A percentile compares a stretch with the other conserved stretches of the same genome.
phyloP scores from a whole-genome alignment of 2,329 filamentous ascomycete genomes.

The Elsinoe arachidis region DNA sequence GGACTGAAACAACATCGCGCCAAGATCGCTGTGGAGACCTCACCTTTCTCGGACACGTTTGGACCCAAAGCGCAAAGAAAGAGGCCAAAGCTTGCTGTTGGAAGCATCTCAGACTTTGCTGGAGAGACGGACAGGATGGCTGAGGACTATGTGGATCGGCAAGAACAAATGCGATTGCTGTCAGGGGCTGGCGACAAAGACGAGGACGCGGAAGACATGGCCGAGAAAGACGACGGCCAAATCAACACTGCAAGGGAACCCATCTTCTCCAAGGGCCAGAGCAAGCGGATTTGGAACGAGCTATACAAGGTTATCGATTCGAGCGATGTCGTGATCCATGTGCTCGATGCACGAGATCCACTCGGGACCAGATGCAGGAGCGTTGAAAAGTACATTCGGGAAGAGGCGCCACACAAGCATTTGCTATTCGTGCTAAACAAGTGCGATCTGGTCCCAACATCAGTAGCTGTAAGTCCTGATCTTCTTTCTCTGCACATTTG shows the following conservation, averaged over 20 bases:
- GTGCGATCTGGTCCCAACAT: slow-evolving; percentile 84
- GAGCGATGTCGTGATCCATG: slow-evolving; percentile 91
- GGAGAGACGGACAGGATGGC: slow-evolving; percentile 72
- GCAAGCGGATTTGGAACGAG: slow-evolving; percentile 95
- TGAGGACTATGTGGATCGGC: slow-evolving; percentile 68
- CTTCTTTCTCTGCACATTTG: slow-evolving; percentile 16
- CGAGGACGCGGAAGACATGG: slow-evolving; percentile 23
- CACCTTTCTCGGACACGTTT: slow-evolving; percentile 81
- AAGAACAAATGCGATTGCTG: slow-evolving; percentile 69
- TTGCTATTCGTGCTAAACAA: slow-evolving; percentile 85
- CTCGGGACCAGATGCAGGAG: slow-evolving; percentile 82
- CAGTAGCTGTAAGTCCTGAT: slow-evolving; percentile 74
- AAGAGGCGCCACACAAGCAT: slow-evolving; percentile 94
- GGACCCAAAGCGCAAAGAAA: slow-evolving; percentile 91
- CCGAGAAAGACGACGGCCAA: slow-evolving; percentile 26
- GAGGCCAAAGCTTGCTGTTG: slow-evolving; percentile 77
- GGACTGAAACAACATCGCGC: slow-evolving; percentile 87
- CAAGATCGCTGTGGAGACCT: slow-evolving; percentile 84
- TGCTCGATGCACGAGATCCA: slow-evolving; percentile 82
- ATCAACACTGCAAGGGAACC: slow-evolving; percentile 47
- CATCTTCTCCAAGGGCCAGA: slow-evolving; percentile 90
- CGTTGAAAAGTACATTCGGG: slow-evolving; percentile 85
- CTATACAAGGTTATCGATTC: slow-evolving; percentile 87
- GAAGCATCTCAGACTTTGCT: slow-evolving; percentile 72
- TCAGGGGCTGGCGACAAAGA: slow-evolving; percentile 47